Percentiles rank a stretch among this genome's conserved stretches.
These are phyloP conservation scores for Fremontodendron californicum DNA, from an alignment of 345 rosid genomes.

Conservation along the genomic window DNA sequence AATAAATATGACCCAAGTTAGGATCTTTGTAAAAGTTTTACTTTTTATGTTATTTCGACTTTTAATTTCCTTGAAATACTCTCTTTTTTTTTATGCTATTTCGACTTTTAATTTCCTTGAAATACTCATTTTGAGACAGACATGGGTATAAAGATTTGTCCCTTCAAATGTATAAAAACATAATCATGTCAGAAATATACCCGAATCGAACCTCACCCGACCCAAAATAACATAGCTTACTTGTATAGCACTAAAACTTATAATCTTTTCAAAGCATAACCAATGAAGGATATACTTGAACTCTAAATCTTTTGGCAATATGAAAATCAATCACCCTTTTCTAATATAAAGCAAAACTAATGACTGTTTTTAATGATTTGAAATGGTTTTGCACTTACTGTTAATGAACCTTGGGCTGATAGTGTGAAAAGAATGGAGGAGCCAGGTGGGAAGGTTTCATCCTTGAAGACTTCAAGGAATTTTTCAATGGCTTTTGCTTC, in stretches of 20 bases:
- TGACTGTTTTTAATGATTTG: background rate
- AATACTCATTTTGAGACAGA: no score
- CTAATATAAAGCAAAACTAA: background rate
- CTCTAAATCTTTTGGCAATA: background rate
- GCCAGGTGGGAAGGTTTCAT: slow-evolving; percentile 61
- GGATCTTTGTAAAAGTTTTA: background rate
- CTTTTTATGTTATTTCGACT: background rate
- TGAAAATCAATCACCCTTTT: background rate
- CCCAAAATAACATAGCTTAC: background rate
- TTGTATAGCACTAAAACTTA: background rate
- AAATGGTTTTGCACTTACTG: slow-evolving; percentile 30
- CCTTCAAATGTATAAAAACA: no score
- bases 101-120: background rate
- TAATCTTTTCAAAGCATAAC: background rate
- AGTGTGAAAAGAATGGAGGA: slow-evolving; percentile 69
- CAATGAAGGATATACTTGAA: background rate
- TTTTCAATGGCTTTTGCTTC: slow-evolving; percentile 71
- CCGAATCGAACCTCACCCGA: no score
- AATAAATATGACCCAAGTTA: background rate
- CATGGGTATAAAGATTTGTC: no score
- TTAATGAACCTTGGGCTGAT: slow-evolving; percentile 47
- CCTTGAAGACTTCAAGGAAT: slow-evolving; percentile 52
- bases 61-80: background rate
- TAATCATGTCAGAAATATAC: no score
- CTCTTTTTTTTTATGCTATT: background rate